Base-by-base conservation (phyloP, 2,329 filamentous ascomycete genomes). In the Lachnellula hyalina region DNA sequence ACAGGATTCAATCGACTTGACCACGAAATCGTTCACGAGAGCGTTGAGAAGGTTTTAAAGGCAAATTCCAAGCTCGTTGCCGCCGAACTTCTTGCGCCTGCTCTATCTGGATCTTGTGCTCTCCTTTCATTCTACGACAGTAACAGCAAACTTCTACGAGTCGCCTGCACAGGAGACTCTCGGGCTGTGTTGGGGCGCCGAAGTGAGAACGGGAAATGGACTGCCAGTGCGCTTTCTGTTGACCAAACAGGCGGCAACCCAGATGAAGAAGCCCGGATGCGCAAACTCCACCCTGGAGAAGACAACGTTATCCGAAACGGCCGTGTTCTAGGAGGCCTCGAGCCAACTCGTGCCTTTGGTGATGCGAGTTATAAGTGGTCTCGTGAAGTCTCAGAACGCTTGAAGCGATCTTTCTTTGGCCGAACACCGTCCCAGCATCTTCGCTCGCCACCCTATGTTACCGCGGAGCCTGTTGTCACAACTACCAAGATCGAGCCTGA, bases 311-410 rank as follows among this genome's bases (percentile, higher is more conserved):
- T 96, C 41, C 81, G 85, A 44, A 94, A 96, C 63, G 94, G 94
- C 5, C 87, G 94, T 58, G 90, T 99, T 15, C 80, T 99, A 0
- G 94, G 94, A 45, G 89, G 92, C 17, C 78, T 99, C 12, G 94
- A 99, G 71, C 94, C 94, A 3, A 93, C 87, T 17, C 86, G 94
- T 60, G 93, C 95, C 0, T 99, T 99, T 71, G 95, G 94, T 36
- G 94, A 99, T 72, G 93, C 94, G 8, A 86, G 87, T 65, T 99
- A 99, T 77, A 99, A 99, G 73, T 99, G 94, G 94, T 89, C 83
- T 56, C 81, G 83, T 50, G 90, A 96, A 57, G 87, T 91, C 0
- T 90, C 94, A 56, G 83, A 89, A 51, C 86, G 88, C 64, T 80
- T 99, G 53, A 90, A 91, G 69, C 79, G 80, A 61, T 86, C 87